These are phyloP conservation scores for Pichia scutulata DNA, from an alignment of 805 yeast genomes.

Conservation along the genomic window DNA sequence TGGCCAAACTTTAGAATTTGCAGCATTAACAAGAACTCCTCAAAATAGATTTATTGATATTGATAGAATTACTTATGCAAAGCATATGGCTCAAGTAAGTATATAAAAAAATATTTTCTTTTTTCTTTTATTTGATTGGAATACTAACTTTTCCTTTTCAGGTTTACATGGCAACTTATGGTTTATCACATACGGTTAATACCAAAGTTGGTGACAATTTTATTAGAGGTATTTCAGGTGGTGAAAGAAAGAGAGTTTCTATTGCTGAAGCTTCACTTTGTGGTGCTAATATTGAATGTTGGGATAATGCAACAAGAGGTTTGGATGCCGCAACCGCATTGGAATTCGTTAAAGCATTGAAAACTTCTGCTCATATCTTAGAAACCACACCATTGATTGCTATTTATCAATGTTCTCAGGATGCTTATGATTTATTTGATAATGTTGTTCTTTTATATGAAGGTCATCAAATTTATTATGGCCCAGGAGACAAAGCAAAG, in stretches of 20 bases:
- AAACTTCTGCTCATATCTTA: conserved; percentile 43
- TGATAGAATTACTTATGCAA: conserved; percentile 41
- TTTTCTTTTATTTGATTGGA: not conserved
- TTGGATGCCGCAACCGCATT: conserved; percentile 64
- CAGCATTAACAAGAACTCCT: conserved; percentile 54
- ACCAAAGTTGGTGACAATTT: conserved; percentile 59
- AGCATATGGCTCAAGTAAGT: conserved; percentile 41
- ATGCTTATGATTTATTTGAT: conserved; percentile 37
- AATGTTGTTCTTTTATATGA: conserved; percentile 35
- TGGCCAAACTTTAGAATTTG: conserved; percentile 53
- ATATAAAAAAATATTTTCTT: not conserved
- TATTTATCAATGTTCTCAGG: conserved; percentile 40
- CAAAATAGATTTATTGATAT: conserved; percentile 48
- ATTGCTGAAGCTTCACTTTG: conserved; percentile 45
- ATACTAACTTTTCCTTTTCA: conserved; percentile 8
- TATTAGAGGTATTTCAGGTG: conserved; percentile 60
- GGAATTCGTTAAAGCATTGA: conserved; percentile 52
- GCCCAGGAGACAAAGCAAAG: conserved; percentile 32
- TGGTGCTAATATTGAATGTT: conserved; percentile 39
- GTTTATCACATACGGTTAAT: conserved; percentile 41
- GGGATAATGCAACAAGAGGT: conserved; percentile 70
- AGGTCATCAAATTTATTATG: conserved; percentile 37
- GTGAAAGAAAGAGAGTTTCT: conserved; percentile 59
- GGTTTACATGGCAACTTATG: conserved; percentile 29
- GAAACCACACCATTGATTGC: conserved; percentile 47